Evolutionary conservation across 805 yeast species (phyloP).

Genomic region (Tetrapisispora fleetii): DNA sequence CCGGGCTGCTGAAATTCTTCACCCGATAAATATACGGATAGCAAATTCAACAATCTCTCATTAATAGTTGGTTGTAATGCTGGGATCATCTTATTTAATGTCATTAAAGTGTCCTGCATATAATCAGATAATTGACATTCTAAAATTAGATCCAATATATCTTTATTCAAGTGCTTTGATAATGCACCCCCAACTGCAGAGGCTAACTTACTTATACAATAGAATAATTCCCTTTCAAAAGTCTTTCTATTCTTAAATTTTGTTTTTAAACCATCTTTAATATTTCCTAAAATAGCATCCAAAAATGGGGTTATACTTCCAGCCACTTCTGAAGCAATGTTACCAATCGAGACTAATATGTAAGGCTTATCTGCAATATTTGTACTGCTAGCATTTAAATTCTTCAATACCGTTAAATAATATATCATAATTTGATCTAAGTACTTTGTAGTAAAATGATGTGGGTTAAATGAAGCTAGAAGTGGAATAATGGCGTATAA

Average conservation of each 20-base stretch:
- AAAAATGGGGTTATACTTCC: constrained; percentile 79
- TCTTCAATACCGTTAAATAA: constrained; percentile 68
- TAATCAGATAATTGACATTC: constrained; percentile 77
- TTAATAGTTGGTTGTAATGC: constrained; percentile 67
- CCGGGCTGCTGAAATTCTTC: constrained; percentile 77
- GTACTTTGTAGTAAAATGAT: constrained; percentile 66
- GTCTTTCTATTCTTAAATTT: constrained; percentile 50
- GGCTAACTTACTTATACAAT: constrained; percentile 79
- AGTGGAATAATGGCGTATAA: constrained; percentile 78
- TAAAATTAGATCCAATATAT: constrained; percentile 67
- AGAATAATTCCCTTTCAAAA: constrained; percentile 76
- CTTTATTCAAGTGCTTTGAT: constrained; percentile 78
- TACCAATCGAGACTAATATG: constrained; percentile 73
- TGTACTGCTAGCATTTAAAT: constrained; percentile 35
- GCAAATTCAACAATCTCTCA: constrained; percentile 55
- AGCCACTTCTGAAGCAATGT: constrained; percentile 64
- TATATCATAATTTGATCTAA: constrained; percentile 70
- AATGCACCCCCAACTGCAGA: constrained; percentile 87
- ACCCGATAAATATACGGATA: constrained; percentile 74
- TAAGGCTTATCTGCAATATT: constrained; percentile 51
- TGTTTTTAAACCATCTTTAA: constrained; percentile 62
- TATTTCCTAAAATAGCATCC: constrained; percentile 76
- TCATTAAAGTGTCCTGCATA: constrained; percentile 64
- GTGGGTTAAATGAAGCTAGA: constrained; percentile 68
- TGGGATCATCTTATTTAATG: constrained; percentile 64